Base-by-base conservation (phyloP, 2,329 filamentous ascomycete species). In the Claviceps lovelessii region DNA sequence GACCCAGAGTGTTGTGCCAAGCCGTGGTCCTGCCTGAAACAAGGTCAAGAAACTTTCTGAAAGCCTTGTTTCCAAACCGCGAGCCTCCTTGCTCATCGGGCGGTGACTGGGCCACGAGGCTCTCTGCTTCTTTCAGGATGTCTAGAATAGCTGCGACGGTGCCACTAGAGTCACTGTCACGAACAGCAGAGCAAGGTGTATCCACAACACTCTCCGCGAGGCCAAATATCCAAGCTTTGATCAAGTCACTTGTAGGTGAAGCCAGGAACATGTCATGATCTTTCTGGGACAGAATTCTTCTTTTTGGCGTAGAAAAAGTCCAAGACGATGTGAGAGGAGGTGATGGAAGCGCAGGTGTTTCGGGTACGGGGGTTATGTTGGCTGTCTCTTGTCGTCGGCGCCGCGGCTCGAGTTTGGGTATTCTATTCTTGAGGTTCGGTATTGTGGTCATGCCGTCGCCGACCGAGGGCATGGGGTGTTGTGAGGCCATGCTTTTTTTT, bases 1-100 rank as follows among this genome's bases (percentile, higher is more conserved):
- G 58, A 5, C 79, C 79, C 1, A 90, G 74, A 48, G 69, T 67
- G 39, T 70, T 65, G 65, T 91, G 87, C 86, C 87, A 91, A 44
- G 64, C 67, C 2, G 66, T 61, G 53, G 76, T 73, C 58, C 76
- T 77, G 28, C 76, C 76, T 60, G 77, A 77, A 19, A 86, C 72
- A 49, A 80, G 79, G 66, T 88, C 86, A 55, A 96, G 78, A 63
- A 94, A 90, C 56, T 80, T 77, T 51, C 89, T 82, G 71, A 98
- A 98, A 2, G 86, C 82, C 61, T 90, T 90, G 71, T 98, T 98
- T 49, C 93, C 94, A 68, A 98, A 98, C 31, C 93, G 80, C 9
- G 90, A 95, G 49, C 90, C 90, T 35, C 83, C 85, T 49, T 90
- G 87, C 59, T 97, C 90, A 61, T 91, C 78, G 0, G 93, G 85